Evolutionary conservation across 441 rosid species (phyloP).

Genomic region (Eruca vesicaria): DNA sequence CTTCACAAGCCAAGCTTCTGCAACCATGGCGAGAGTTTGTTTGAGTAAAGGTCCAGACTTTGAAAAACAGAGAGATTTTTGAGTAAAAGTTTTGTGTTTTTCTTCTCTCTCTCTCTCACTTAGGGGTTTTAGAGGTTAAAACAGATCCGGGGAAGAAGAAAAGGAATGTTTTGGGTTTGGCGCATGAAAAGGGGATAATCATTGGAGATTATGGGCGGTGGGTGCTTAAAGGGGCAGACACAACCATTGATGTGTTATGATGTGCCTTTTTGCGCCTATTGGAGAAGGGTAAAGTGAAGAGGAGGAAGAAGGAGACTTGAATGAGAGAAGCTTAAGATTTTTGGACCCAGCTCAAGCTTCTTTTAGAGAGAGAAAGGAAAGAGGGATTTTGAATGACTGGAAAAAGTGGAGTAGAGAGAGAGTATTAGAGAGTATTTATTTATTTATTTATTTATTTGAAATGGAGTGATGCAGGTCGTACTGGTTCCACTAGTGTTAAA

Average conservation of each 20-base stretch:
- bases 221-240: not conserved
- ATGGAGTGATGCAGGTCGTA: slow-evolving; percentile 23
- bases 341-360: slow-evolving; percentile 26
- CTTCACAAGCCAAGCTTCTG: slow-evolving; percentile 87
- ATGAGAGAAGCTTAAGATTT: not conserved
- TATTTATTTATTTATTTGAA: not conserved
- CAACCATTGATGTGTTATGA: slow-evolving; percentile 25
- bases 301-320: slow-evolving; percentile 3
- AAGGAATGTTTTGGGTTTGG: not conserved
- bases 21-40: slow-evolving; percentile 61
- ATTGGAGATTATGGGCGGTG: slow-evolving; percentile 24
- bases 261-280: slow-evolving; percentile 21
- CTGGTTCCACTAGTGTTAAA: slow-evolving; percentile 35
- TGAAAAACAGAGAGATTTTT: not conserved
- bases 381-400: slow-evolving; percentile 14
- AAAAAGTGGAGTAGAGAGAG: slow-evolving; percentile 20
- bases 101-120: not conserved
- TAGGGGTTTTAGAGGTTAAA: not conserved
- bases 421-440: not conserved
- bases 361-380: slow-evolving; percentile 16
- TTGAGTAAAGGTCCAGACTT: slow-evolving; percentile 19
- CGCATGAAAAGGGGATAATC: slow-evolving; percentile 34
- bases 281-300: slow-evolving; percentile 17
- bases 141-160: slow-evolving; percentile 19
- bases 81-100: slow-evolving; percentile 14